phyloP scores from a whole-genome alignment of 495 filamentous ascomycete species.

The Xylaria venustula region DNA sequence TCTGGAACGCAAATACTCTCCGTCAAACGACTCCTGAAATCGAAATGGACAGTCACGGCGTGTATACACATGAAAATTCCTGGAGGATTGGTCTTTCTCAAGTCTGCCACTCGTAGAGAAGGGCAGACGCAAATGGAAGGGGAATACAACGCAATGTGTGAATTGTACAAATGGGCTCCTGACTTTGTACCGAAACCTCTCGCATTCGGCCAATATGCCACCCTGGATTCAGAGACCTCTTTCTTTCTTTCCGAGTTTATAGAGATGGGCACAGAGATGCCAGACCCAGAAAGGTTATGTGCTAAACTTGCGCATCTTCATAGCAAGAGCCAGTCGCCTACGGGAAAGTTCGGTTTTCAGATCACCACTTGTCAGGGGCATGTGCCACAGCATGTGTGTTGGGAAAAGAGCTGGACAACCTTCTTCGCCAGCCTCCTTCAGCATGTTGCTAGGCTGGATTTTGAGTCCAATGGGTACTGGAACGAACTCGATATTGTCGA shows the following conservation, averaged over 20 bases:
- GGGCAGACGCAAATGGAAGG: no score
- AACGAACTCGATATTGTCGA: constrained; percentile 10
- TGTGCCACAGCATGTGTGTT: constrained; percentile 36
- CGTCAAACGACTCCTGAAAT: no score
- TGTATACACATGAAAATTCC: no score
- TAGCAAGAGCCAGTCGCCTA: constrained; percentile 39
- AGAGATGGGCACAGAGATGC: constrained; percentile 36
- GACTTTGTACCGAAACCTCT: no score
- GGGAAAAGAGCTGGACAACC: constrained; percentile 47
- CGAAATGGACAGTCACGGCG: no score
- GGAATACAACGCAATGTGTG: no score
- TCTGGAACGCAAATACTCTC: no score
- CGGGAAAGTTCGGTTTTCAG: constrained; percentile 53
- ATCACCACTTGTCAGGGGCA: constrained; percentile 45
- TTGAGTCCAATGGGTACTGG: constrained; percentile 14
- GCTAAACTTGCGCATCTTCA: constrained; percentile 41
- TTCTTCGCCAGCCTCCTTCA: constrained; percentile 40
- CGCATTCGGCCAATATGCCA: no score
- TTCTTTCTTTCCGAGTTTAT: constrained; percentile 27
- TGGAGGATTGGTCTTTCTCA: no score
- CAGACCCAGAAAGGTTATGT: constrained; percentile 40
- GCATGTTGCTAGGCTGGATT: constrained; percentile 22
- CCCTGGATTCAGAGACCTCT: no score
- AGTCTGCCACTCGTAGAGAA: no score
- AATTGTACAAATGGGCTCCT: no score